A percentile compares a stretch with the other conserved stretches of the same genome.
phyloP scores from a whole-genome alignment of 345 rosid genomes.

The Populus deltoides region DNA sequence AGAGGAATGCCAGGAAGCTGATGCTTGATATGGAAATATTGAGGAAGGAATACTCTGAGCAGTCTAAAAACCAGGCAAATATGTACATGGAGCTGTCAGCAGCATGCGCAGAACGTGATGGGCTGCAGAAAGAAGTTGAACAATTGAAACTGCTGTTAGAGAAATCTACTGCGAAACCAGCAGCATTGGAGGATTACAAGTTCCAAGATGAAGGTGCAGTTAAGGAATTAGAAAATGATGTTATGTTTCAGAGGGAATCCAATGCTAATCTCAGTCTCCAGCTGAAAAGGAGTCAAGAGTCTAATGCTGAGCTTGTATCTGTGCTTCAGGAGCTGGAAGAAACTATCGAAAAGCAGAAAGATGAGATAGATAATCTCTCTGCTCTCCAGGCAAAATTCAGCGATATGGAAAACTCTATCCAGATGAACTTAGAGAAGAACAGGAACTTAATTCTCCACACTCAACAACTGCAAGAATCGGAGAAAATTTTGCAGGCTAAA shows the following conservation, averaged over 20 bases:
- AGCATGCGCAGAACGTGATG: conserved; percentile 40
- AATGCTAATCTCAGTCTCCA: conserved; percentile 44
- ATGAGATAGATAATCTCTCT: conserved; percentile 36
- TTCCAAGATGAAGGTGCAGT: conserved; percentile 14
- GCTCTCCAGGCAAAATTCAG: conserved; percentile 23
- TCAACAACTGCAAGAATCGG: conserved; percentile 36
- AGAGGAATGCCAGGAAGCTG: conserved; percentile 47
- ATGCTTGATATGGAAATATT: conserved; percentile 45
- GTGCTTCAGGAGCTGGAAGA: conserved; percentile 60
- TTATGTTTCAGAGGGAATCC: conserved; percentile 42
- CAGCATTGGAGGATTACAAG: conserved; percentile 21
- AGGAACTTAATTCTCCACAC: conserved; percentile 22
- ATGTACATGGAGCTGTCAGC: conserved; percentile 45
- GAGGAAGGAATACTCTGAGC: conserved; percentile 44
- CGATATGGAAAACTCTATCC: conserved; percentile 30
- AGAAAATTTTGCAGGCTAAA: conserved; percentile 32
- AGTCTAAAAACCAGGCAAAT: conserved; percentile 35
- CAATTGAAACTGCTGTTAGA: conserved; percentile 33
- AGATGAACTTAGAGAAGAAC: conserved; percentile 26
- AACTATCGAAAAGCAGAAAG: conserved; percentile 46
- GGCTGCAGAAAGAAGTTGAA: conserved; percentile 47
- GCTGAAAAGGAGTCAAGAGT: conserved; percentile 56
- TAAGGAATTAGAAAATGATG: conserved; percentile 50
- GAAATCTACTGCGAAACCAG: conserved; percentile 21
- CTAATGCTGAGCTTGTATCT: conserved; percentile 55